Percentiles rank a stretch among this genome's conserved stretches.
Conservation (phyloP, 108 stramenopile species). For the Discostella pseudostelligera region DNA sequence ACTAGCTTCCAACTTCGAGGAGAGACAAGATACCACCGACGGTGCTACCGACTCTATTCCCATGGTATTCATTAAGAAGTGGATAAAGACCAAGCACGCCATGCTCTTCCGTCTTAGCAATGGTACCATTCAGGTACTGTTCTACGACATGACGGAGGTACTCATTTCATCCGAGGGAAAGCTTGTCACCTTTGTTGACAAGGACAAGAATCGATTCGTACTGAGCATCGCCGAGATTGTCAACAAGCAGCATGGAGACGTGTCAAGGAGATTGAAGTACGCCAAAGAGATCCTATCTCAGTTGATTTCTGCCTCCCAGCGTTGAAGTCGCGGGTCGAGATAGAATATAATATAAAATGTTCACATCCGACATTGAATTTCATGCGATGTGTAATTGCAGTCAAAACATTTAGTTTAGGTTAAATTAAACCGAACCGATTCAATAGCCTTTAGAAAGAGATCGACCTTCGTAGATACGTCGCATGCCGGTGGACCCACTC, state of each 20-base stretch:
- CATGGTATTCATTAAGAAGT: constrained; percentile 94
- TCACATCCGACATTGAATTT: not conserved
- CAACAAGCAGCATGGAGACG: constrained; percentile 64
- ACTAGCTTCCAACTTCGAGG: constrained; percentile 17
- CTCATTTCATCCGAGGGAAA: constrained; percentile 85
- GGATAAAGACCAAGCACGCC: constrained; percentile 96
- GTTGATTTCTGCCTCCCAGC: constrained; percentile 60
- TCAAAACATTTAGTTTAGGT: constrained; percentile 2
- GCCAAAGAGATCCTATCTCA: constrained; percentile 91
- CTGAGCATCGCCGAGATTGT: constrained; percentile 72
- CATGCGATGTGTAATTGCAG: not conserved
- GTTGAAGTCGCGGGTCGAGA: constrained; percentile 27
- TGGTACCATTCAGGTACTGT: constrained; percentile 94
- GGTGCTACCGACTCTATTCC: constrained; percentile 18
- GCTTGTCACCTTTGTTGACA: constrained; percentile 87
- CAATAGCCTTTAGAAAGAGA: no score
- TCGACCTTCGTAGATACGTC: no score
- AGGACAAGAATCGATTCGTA: constrained; percentile 68
- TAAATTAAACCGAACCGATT: no score
- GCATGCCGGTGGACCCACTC: no score
- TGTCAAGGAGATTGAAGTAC: constrained; percentile 89
- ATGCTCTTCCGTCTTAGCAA: constrained; percentile 96
- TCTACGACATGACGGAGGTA: constrained; percentile 93
- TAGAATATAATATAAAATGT: no score
- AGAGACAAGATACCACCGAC: constrained; percentile 4